Conservation (phyloP, 768 basidiomycete genomes). For the Boletellus emodensis region DNA sequence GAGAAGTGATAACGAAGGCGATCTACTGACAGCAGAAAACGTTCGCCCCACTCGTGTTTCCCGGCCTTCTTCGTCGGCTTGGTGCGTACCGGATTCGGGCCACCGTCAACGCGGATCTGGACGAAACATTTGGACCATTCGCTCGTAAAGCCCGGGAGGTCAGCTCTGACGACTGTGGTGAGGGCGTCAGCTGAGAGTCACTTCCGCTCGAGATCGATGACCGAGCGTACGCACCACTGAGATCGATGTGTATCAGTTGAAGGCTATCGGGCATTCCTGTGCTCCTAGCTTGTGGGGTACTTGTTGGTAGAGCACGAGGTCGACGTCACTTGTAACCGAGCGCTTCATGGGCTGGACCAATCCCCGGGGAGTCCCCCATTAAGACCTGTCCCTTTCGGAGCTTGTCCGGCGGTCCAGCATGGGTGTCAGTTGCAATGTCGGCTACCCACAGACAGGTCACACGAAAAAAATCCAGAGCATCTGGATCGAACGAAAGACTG, state of each 20-base stretch:
- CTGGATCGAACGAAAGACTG: no score
- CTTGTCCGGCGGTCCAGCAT: no score
- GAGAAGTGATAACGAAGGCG: not conserved
- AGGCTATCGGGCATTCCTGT: not conserved
- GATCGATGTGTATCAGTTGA: conserved; percentile 26
- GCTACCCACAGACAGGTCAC: no score
- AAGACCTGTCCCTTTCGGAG: no score
- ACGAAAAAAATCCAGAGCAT: no score
- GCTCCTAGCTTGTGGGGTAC: not conserved
- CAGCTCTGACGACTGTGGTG: conserved; percentile 22
- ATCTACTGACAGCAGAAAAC: conserved; percentile 17
- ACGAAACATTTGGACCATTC: conserved; percentile 26
- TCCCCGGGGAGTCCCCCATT: no score
- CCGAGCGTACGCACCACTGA: conserved; percentile 12
- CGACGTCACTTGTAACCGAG: no score
- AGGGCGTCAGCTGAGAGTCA: not conserved
- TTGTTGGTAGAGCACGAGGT: not conserved
- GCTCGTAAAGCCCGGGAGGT: conserved; percentile 16
- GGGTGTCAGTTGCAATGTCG: no score
- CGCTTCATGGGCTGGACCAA: no score
- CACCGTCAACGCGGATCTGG: conserved; percentile 17
- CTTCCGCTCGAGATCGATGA: not conserved
- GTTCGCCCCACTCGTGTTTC: conserved; percentile 21
- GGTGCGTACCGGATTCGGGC: conserved; percentile 10
- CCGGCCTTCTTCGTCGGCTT: conserved; percentile 16